These are phyloP conservation scores for Pseudonectria buxi DNA, from an alignment of 2,329 filamentous ascomycete species.

Conservation along the genomic window DNA sequence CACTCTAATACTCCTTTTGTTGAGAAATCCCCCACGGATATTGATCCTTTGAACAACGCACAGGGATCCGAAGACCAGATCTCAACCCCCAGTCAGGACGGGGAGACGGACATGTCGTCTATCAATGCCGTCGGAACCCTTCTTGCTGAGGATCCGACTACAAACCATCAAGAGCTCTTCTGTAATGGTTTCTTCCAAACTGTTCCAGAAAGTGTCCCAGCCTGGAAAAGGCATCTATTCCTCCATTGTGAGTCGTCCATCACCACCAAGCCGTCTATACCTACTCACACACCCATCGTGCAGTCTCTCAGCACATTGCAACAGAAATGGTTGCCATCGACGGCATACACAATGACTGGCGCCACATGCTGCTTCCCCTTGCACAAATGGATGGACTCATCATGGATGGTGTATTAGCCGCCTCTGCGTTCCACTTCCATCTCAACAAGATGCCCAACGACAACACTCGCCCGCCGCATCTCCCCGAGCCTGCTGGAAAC, in stretches of 20 bases:
- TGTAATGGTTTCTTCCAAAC: background rate
- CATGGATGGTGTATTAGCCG: constrained; percentile 6
- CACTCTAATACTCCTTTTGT: too few species aligned
- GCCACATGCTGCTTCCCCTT: constrained; percentile 13
- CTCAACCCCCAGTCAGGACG: too few species aligned
- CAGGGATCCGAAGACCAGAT: too few species aligned
- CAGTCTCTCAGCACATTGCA: constrained; percentile 15
- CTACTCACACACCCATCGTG: too few species aligned
- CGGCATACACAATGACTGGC: constrained; percentile 16
- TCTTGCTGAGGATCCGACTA: too few species aligned
- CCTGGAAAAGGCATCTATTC: constrained; percentile 2
- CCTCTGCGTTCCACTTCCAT: constrained; percentile 6
- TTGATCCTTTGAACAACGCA: too few species aligned
- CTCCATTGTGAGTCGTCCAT: constrained; percentile 7
- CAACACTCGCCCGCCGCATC: too few species aligned
- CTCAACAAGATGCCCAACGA: background rate
- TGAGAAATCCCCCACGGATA: too few species aligned
- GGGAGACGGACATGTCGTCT: too few species aligned
- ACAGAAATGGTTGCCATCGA: constrained; percentile 16
- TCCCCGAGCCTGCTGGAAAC: background rate
- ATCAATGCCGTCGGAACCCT: too few species aligned
- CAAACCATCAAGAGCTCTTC: too few species aligned
- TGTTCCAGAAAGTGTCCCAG: background rate
- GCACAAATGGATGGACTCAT: constrained; percentile 10
- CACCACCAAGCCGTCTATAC: background rate